A percentile compares a stretch with the other conserved stretches of the same genome.
Conservation (phyloP, 2,329 filamentous ascomycete genomes). For the Aspergillus oerlinghausenensis region DNA sequence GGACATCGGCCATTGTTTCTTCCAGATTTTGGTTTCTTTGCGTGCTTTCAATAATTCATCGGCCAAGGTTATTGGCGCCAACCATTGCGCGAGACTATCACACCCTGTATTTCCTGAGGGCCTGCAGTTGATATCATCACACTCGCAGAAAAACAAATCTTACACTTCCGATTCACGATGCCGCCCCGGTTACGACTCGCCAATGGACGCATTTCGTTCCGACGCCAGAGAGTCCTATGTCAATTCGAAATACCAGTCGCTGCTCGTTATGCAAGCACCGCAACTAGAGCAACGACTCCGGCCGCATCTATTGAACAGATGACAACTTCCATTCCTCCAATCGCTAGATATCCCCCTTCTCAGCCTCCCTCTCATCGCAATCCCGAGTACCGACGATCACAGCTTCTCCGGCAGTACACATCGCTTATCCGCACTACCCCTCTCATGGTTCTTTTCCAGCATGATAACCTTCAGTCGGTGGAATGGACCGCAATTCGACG, state of each 20-base stretch:
- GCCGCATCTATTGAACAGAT: slow-evolving; percentile 50
- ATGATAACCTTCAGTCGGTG: slow-evolving; percentile 68
- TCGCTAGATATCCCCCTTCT: slow-evolving; percentile 54
- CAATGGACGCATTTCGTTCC: slow-evolving; percentile 31
- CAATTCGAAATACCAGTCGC: slow-evolving; percentile 37
- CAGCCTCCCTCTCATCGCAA: slow-evolving; percentile 86
- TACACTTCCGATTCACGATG: slow-evolving; percentile 38
- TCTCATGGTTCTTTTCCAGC: slow-evolving; percentile 79
- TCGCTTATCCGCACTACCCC: slow-evolving; percentile 82
- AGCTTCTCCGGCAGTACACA: slow-evolving; percentile 81
- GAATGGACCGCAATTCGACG: slow-evolving; percentile 71
- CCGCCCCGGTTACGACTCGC: slow-evolving; percentile 49
- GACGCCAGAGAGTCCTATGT: slow-evolving; percentile 32
- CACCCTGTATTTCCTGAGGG: neutral
- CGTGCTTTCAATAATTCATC: neutral
- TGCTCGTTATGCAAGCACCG: slow-evolving; percentile 38
- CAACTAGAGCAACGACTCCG: slow-evolving; percentile 49
- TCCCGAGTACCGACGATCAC: slow-evolving; percentile 82
- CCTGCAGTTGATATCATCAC: neutral
- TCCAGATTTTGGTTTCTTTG: slow-evolving; percentile 13
- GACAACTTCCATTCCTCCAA: slow-evolving; percentile 38
- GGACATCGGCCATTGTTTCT: slow-evolving; percentile 10
- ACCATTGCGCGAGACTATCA: neutral
- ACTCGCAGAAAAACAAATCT: neutral
- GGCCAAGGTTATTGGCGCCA: neutral